A percentile compares a stretch with the other conserved stretches of the same genome.
These are phyloP conservation scores for Gaultheria prostrata DNA, from an alignment of 148 eudicot species.

Conservation along the genomic window DNA sequence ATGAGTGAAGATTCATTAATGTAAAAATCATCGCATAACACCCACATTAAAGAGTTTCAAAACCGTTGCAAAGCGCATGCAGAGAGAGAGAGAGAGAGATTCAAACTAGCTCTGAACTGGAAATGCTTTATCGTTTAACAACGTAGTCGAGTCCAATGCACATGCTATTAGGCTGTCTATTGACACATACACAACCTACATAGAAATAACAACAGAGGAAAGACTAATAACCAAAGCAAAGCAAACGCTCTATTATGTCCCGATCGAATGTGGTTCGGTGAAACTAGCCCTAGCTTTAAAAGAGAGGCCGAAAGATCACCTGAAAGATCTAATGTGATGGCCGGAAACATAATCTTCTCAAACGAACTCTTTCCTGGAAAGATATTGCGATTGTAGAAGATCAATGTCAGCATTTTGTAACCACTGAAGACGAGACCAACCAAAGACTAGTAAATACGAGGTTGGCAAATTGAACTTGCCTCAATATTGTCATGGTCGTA, in stretches of 20 bases:
- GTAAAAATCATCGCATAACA: too few relatives aligned
- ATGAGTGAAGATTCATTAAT: too few relatives aligned
- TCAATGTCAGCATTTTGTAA: not conserved
- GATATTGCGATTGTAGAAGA: not conserved
- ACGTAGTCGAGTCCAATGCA: too few relatives aligned
- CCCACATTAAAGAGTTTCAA: too few relatives aligned
- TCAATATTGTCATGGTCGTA: constrained; percentile 67
- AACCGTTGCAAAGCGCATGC: too few relatives aligned
- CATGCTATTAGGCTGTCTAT: too few relatives aligned
- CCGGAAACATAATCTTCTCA: constrained; percentile 70
- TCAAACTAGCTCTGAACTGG: too few relatives aligned
- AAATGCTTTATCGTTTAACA: too few relatives aligned
- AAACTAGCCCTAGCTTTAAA: not conserved
- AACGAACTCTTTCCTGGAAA: constrained; percentile 64
- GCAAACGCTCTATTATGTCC: not conserved
- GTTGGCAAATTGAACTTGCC: constrained; percentile 34
- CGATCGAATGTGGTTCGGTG: not conserved
- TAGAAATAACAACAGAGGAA: not conserved
- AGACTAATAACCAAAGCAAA: not conserved
- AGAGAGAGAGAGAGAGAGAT: too few relatives aligned
- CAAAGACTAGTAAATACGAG: not conserved
- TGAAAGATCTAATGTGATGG: constrained; percentile 29
- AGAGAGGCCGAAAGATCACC: not conserved
- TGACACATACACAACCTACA: too few relatives aligned
- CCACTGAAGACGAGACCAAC: not conserved